Base-by-base conservation (phyloP, 768 basidiomycete species). In the Xanthoconium purpureum region DNA sequence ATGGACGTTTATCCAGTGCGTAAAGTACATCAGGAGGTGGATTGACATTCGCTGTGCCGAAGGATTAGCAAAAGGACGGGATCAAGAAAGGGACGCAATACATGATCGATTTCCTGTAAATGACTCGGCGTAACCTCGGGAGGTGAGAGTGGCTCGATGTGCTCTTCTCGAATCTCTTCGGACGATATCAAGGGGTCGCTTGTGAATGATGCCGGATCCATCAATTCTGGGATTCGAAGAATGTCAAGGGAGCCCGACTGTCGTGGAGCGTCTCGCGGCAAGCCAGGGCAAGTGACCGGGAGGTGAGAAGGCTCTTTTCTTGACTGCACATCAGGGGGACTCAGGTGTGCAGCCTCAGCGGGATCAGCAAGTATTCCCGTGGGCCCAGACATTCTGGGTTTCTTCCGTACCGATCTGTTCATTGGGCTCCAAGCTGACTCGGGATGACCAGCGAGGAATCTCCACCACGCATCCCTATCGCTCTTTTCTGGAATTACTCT, bases 11-110 rank as follows among this genome's bases (percentile, higher is more conserved):
- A 90, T 84, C 90, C 90, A 93, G 64, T 91, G 81, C 17, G 83
- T 78, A 68, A 91, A 91, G 68, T 91, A 91, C 87, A 89, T 90
- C 56, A 93, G 71, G 44, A 92, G 77, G 66, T 90, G 90, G 29
- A 92, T 67, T 6, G 88, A 82, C 68, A 77, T 82, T 64, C 80
- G 79, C 90, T 92, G 60, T 33, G 57, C 28, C 28, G 15, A 52
- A 50, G 47, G 45, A 49, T 66, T 20, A 65, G 56, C 50, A 15
- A 38, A 50, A 30, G 15, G 35, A 29, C 28, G n/a, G 18, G 42
- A 39, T 33, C 10, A 44, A 33, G 39, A 32, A 50, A 30, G 7
- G 47, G 51, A 47, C 17, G n/a, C 43, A 78, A 57, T 72, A 89
- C 89, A 70, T 89, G 84, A 64, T 91, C 85, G 45, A 92, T 82